Base-by-base conservation (phyloP, 1,284 basidiomycete species). In the Ustilago hordei region DNA sequence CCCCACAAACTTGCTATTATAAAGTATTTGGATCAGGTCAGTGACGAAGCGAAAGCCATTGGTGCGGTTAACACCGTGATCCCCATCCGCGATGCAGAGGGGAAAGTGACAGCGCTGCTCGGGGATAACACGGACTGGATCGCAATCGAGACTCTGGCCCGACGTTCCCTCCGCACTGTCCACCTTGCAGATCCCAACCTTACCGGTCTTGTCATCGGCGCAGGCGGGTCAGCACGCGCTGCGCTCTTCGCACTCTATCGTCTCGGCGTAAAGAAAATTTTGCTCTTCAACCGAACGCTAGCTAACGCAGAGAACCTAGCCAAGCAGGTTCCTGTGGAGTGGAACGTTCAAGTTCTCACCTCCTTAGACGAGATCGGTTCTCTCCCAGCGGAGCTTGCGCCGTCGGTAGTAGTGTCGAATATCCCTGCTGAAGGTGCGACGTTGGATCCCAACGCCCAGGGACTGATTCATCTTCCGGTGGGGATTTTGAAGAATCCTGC, bases 51-150 rank as follows among this genome's bases (percentile, higher is more conserved):
- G 12, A 75, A 79, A 52, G 69, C 67, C 7, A 85, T 86, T 31
- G 84, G 84, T 43, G 84, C 84, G 1, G 82, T 86, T 39, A 86
- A 86, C 72, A 86, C 84, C 13, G 59, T 86, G 8, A 78, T 84
- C 45, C 83, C 83, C 17, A 17, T 75, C 2, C 69, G 74, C 28
- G 60, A 72, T 39, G 66, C 55, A 2, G 41, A 55, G 35, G 69
- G 71, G 8, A 57, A 36, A 0, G 56, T 72, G 5, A 43, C 48
- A 28, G 23, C 43, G 50, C 68, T 86, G 15, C 69, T 69, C 13
- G 84, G 84, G 8, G 83, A 86, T 55, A 86, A 86, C 62, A 86
- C 84, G 13, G 84, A 86, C 62, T 86, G 84, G 84, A 74, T 79
- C 8, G 84, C 84, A 13, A 86, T 86, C 64, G 60, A 74, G 47